Conservation (phyloP, 2,329 filamentous ascomycete genomes). For the Apiospora saccharicola region DNA sequence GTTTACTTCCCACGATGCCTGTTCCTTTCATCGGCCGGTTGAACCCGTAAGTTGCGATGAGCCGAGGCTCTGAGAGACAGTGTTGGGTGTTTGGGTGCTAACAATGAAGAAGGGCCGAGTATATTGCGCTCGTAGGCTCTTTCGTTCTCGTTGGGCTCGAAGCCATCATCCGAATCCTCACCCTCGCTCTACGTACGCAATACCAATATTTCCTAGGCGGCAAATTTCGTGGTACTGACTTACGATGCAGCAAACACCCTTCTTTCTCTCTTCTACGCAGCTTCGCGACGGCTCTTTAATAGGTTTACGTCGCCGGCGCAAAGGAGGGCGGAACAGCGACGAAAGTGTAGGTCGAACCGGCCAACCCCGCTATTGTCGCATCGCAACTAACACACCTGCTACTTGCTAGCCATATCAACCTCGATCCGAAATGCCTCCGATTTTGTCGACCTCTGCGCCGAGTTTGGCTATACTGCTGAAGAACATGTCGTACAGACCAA, state of each 20-base stretch:
- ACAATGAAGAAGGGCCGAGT: constrained; percentile 70
- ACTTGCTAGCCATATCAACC: constrained; percentile 68
- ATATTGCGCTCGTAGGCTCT: constrained; percentile 84
- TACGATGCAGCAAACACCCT: constrained; percentile 71
- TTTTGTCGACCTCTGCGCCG: constrained; percentile 90
- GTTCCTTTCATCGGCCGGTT: constrained; percentile 51
- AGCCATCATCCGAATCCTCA: constrained; percentile 82
- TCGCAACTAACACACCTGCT: constrained; percentile 64
- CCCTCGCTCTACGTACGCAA: constrained; percentile 81
- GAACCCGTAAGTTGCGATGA: constrained; percentile 43
- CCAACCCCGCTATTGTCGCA: constrained; percentile 52
- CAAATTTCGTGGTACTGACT: constrained; percentile 32
- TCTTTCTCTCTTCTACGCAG: constrained; percentile 81
- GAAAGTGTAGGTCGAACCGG: constrained; percentile 61
- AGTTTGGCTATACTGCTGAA: constrained; percentile 92
- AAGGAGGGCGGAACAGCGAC: constrained; percentile 71
- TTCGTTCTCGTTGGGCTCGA: constrained; percentile 85
- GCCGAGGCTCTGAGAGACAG: constrained; percentile 2
- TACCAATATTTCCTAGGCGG: background rate
- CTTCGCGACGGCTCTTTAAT: constrained; percentile 85
- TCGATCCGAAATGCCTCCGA: constrained; percentile 86
- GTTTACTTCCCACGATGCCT: constrained; percentile 38
- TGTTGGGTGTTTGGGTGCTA: constrained; percentile 28
- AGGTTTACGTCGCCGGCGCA: constrained; percentile 74
- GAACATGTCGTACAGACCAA: constrained; percentile 95